Percentiles rank a stretch among this genome's conserved stretches.
Evolutionary conservation across 495 filamentous ascomycete genomes (phyloP).

Genomic region (Penicillium salamii): DNA sequence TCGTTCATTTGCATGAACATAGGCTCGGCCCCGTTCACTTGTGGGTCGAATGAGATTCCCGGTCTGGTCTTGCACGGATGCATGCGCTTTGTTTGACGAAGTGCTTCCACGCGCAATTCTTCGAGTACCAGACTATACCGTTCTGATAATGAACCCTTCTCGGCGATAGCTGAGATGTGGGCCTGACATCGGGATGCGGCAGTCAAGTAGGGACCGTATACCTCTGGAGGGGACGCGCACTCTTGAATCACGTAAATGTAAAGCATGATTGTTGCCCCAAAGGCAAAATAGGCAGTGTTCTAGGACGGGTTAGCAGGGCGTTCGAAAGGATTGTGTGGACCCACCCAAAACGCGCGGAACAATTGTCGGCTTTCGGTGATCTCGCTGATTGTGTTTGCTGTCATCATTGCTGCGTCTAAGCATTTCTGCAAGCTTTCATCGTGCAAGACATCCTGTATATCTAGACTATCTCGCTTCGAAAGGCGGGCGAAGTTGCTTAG

Average conservation of each 20-base stretch:
- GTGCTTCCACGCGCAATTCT: slow-evolving; percentile 2
- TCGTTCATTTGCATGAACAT: no score
- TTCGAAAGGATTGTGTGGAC: neutral
- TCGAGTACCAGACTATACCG: slow-evolving; percentile 2
- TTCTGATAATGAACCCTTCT: neutral
- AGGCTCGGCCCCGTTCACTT: no score
- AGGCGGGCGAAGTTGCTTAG: neutral
- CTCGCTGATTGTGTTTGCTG: slow-evolving; percentile 3
- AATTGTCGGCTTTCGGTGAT: slow-evolving; percentile 1
- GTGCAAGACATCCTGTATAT: neutral
- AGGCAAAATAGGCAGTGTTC: slow-evolving; percentile 4
- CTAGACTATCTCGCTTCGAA: neutral
- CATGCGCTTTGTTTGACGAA: no score
- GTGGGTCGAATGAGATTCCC: no score
- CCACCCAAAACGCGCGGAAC: slow-evolving; percentile 5
- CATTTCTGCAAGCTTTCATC: neutral
- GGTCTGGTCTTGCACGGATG: no score
- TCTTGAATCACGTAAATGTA: slow-evolving; percentile 4
- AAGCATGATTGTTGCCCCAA: neutral
- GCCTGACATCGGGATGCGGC: slow-evolving; percentile 1
- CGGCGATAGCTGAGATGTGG: neutral
- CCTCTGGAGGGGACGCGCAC: neutral
- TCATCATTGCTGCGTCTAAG: neutral
- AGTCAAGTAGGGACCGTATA: neutral
- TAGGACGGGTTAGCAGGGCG: neutral